Evolutionary conservation across 108 stramenopile genomes (phyloP), one percentile per base, ranked within the genome.

Genomic region (Cafeteria roenbergensis): DNA sequence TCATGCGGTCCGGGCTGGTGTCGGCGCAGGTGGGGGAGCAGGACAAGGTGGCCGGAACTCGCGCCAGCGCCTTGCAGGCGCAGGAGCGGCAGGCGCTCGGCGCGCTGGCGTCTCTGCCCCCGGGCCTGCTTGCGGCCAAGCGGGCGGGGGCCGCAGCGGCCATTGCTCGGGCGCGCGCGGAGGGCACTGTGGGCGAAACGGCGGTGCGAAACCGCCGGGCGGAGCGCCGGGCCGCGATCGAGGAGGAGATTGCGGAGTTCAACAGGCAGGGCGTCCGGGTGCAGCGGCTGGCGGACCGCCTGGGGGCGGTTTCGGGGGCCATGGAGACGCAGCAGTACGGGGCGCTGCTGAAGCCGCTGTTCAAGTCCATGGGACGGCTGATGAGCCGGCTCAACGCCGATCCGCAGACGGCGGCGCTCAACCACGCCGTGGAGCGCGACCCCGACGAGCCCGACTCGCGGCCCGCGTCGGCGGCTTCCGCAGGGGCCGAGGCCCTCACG

Each of bases 251-350:
- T 21, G 54, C n/a, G 22, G 64, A 61, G 29, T 61, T 61, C 59
- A 12, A 32, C 2, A 6, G 37, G 22, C 2, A 22, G 37, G 59
- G 59, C 17, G 2, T 3, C 29, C 17, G 59, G 9, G 59, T 61
- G 34, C 59, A 61, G 21, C 2, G 26, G 17, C 52, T 71, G 1
- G 55, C 34, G 38, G 33, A 56, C 0, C 58, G 60, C 26, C 56
- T 71, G 0, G 63, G 64, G 37, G 52, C 63, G 8, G 36, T 64
- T 55, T 52, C 48, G 8, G 64, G 64, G 63, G 55, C 31, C 27
- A 65, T 54, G 51, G 63, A 71, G 55, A 38, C 57, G 30, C 32
- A 31, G 55, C 70, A 71, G 70, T 56, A 64, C 70, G 70, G 63
- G 36, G 64, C 63, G 4, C 63, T 71, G 22, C 52, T 71, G 20